Evolutionary conservation across 331 rosid genomes (phyloP).

Genomic region (Telfairia occidentalis): DNA sequence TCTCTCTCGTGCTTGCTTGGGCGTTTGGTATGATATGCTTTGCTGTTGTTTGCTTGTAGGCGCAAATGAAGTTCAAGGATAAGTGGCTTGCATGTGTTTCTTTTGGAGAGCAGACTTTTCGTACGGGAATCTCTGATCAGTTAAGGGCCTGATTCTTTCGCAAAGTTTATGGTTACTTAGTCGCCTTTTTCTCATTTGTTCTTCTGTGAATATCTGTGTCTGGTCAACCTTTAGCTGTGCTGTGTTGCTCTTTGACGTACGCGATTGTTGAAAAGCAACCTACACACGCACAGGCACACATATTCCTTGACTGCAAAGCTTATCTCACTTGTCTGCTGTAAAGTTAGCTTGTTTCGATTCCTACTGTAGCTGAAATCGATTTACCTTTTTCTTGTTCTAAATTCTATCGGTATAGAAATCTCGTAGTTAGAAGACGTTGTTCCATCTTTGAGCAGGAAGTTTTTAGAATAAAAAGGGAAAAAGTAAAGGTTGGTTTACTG

Average conservation of each 20-base stretch:
- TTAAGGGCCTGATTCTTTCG: conserved; percentile 15
- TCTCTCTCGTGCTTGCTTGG: neutral
- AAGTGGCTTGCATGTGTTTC: conserved; percentile 89
- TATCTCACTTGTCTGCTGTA: neutral
- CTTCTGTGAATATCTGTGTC: neutral
- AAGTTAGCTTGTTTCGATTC: neutral
- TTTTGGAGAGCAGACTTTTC: conserved; percentile 86
- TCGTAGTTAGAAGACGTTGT: neutral
- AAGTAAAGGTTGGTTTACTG: neutral
- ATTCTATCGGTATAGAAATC: neutral
- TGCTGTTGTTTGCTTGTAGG: conserved; percentile 28
- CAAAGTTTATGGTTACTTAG: neutral
- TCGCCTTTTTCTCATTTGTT: neutral
- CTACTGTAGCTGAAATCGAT: neutral
- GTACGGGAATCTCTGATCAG: conserved; percentile 61
- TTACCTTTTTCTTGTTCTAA: neutral
- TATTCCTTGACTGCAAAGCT: neutral
- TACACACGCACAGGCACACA: neutral
- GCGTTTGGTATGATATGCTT: neutral
- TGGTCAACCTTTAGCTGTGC: neutral
- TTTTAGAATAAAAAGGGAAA: neutral
- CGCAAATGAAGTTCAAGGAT: conserved; percentile 87
- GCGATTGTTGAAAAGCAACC: neutral
- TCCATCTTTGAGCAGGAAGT: neutral
- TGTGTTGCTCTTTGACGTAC: neutral